phyloP scores from a whole-genome alignment of 352 stramenopile species.

The Phytophthora chlamydospora region DNA sequence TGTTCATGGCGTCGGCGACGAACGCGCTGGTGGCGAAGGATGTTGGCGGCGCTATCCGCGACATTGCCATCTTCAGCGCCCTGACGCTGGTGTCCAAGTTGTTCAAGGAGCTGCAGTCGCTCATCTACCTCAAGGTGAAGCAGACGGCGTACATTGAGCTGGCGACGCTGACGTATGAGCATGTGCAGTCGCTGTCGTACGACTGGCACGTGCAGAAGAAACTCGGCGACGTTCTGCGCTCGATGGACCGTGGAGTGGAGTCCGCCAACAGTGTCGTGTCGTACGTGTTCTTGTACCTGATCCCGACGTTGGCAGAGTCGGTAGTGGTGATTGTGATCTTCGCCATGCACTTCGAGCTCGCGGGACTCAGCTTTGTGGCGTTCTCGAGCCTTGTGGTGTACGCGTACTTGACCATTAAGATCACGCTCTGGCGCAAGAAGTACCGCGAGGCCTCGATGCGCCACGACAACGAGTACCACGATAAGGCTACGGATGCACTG shows the following conservation, averaged over 20 bases:
- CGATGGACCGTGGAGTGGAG: conserved; percentile 92
- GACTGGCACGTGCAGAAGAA: conserved; percentile 99
- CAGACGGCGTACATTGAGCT: conserved; percentile 98
- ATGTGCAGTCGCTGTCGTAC: conserved; percentile 96
- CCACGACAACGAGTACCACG: conserved; percentile 98
- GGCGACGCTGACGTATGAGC: conserved; percentile 95
- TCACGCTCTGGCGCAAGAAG: conserved; percentile 98
- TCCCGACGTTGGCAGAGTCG: conserved; percentile 94
- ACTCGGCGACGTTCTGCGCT: conserved; percentile 95
- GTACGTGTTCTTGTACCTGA: conserved; percentile 97
- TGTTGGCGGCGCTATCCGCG: conserved; percentile 46
- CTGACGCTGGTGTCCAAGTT: conserved; percentile 88
- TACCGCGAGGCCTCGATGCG: conserved; percentile 94
- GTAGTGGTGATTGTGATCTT: conserved; percentile 95
- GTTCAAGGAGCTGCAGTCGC: conserved; percentile 95
- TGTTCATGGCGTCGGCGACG: conserved; percentile 94
- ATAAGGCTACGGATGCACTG: conserved; percentile 97
- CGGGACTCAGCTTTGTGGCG: conserved; percentile 90
- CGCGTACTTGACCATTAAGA: conserved; percentile 94
- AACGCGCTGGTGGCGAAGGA: conserved; percentile 88
- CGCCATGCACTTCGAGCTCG: conserved; percentile 93
- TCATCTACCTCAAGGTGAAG: conserved; percentile 96
- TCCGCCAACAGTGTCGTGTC: conserved; percentile 96
- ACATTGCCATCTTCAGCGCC: conserved; percentile 79
- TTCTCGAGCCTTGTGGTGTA: conserved; percentile 98